Evolutionary conservation across 495 filamentous ascomycete genomes (phyloP), one percentile per base, ranked within the genome.

Genomic region (Talaromyces proteolyticus): DNA sequence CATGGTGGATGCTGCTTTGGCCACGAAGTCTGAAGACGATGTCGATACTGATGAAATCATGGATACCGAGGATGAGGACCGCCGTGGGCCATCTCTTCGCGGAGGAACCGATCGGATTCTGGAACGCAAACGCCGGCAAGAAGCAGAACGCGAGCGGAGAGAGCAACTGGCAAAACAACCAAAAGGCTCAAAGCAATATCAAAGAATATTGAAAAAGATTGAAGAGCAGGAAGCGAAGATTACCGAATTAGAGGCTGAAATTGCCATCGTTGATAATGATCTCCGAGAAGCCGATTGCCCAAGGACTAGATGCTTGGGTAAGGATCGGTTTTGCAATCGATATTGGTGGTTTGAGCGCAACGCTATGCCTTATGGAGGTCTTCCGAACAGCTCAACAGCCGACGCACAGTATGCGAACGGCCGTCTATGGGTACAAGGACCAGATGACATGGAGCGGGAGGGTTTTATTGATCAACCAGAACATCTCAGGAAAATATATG

Each of bases 341-440:
- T 98, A 97, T 62, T 96, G 91, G 75, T 98, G 92, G 92, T 95
- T 96, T 62, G 93, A 98, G 67, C 86, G 91, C 34, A 98, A 97
- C 60, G 93, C 91, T 22, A 96, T 97, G 93, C 94, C 93, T 1
- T 96, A 89, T 61, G 89, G 74, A 42, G 94, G 94, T 2, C 72
- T 96, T 51, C 92, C 91, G 0, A 75, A 79, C 53, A 93, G 89
- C 67, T 96, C 91, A 4, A 97, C 91, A 3, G 84, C 90, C 1
- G 74, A 84, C 36, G 89, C 91, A 17, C 80, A 78, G 10, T 98
- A 96, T 59, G 91, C 94, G 10, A 98, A 97, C 62, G 93, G 89
- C 7, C 87, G 90, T 47, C 69, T 98, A 37, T 98, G 93, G 93
- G 84, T 98, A 21, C 93, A 98, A 64, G 93, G 93, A 0, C 93